phyloP scores from a whole-genome alignment of 2,329 filamentous ascomycete genomes.

The Lasiodiplodia sp. region DNA sequence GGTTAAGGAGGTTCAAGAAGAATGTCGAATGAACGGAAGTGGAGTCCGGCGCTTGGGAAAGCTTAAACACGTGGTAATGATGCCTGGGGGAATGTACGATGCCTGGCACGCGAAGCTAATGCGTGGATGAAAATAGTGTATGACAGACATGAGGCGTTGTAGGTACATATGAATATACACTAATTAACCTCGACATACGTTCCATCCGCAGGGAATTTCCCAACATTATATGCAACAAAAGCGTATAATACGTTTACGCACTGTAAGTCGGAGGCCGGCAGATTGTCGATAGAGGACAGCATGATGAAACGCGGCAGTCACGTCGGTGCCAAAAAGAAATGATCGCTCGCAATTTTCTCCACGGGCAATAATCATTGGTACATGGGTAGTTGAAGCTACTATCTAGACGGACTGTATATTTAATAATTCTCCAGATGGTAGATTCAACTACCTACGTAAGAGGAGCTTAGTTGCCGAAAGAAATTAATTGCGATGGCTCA shows the following conservation, averaged over 20 bases:
- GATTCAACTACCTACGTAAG: background rate
- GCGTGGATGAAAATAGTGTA: conserved; percentile 13
- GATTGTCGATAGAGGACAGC: no score
- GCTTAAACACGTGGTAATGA: background rate
- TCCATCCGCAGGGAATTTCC: background rate
- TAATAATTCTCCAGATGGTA: background rate
- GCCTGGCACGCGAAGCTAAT: background rate
- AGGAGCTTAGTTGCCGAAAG: background rate
- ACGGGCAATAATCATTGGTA: background rate
- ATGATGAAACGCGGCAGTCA: no score
- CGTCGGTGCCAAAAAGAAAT: background rate
- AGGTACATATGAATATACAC: conserved; percentile 15
- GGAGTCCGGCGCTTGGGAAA: background rate
- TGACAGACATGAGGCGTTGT: conserved; percentile 15
- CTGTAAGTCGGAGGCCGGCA: no score
- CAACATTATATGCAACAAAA: background rate
- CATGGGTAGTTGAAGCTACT: background rate
- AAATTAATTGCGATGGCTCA: no score
- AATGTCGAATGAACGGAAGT: background rate
- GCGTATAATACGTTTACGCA: background rate
- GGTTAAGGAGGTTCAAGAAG: background rate
- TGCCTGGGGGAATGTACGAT: conserved; percentile 10
- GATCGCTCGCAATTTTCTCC: background rate
- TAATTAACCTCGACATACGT: conserved; percentile 1
- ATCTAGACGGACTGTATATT: background rate